Conservation (phyloP, 2,329 filamentous ascomycete genomes). For the Colletotrichum sp. region DNA sequence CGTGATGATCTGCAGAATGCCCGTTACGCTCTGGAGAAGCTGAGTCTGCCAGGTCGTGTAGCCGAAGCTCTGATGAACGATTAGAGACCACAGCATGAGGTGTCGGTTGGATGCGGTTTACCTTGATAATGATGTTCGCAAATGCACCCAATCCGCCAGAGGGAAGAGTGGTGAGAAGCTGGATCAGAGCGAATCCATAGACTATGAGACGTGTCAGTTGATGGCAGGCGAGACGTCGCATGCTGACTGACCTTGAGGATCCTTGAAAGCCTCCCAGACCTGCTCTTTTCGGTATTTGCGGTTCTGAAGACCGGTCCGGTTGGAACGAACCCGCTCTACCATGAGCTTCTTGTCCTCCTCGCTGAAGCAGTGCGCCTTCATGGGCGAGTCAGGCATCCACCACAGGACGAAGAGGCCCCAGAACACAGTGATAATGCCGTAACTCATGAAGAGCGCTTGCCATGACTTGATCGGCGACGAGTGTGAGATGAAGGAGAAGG, state of each 20-base stretch:
- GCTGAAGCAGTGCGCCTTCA: conserved; percentile 54
- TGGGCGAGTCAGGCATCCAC: conserved; percentile 55
- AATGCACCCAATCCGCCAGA: conserved; percentile 77
- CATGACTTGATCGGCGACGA: conserved; percentile 36
- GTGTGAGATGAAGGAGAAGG: conserved; percentile 32
- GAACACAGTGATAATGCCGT: conserved; percentile 39
- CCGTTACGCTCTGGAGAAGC: conserved; percentile 76
- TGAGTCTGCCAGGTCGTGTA: conserved; percentile 73
- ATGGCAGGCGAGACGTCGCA: not conserved
- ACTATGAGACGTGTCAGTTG: conserved; percentile 18
- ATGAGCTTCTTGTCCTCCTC: conserved; percentile 41
- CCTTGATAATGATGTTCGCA: conserved; percentile 74
- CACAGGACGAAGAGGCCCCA: conserved; percentile 40
- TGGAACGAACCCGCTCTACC: conserved; percentile 40
- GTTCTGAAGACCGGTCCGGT: conserved; percentile 38
- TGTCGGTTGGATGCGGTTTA: not conserved
- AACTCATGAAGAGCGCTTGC: conserved; percentile 47
- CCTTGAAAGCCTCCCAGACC: conserved; percentile 39
- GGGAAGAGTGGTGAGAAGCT: conserved; percentile 74
- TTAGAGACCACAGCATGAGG: not conserved
- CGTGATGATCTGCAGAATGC: conserved; percentile 74
- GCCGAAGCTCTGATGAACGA: conserved; percentile 50
- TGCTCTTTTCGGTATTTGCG: conserved; percentile 41
- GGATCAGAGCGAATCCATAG: conserved; percentile 68
- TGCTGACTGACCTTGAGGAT: conserved; percentile 25